Conservation (phyloP, 306 rosid species). For the Cajanus cajan region DNA sequence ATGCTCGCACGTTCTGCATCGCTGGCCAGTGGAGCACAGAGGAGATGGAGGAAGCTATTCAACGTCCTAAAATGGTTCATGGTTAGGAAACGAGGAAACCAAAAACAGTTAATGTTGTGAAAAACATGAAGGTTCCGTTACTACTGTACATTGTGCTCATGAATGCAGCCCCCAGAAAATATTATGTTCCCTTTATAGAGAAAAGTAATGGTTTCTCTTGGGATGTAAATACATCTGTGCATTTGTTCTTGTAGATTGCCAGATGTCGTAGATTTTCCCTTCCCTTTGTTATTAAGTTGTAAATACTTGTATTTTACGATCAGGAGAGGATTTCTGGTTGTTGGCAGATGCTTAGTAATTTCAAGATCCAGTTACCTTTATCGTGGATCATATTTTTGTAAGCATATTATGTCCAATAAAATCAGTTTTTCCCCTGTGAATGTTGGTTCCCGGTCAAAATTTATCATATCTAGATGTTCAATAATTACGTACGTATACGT, state of each 20-base stretch:
- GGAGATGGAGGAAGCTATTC: conserved; percentile 81
- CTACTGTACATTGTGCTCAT: conserved; percentile 26
- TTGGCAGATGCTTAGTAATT: conserved; percentile 27
- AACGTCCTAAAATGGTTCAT: conserved; percentile 84
- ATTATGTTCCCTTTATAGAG: conserved; percentile 37
- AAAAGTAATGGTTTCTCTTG: conserved; percentile 29
- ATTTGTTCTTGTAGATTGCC: conserved; percentile 29
- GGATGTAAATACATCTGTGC: conserved; percentile 54
- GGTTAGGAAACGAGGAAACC: conserved; percentile 38
- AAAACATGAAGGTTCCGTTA: conserved; percentile 14
- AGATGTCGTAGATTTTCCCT: conserved; percentile 26
- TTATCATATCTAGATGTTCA: background rate
- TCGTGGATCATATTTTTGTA: conserved; percentile 38
- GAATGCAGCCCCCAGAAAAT: conserved; percentile 41
- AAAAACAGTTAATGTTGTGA: conserved; percentile 31
- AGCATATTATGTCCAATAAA: conserved; percentile 22
- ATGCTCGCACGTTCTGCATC: conserved; percentile 42
- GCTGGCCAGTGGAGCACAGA: conserved; percentile 53
- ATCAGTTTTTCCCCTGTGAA: conserved; percentile 15
- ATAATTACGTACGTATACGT: too few relatives aligned
- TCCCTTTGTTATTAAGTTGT: conserved; percentile 37
- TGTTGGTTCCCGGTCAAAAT: background rate
- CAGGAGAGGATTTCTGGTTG: conserved; percentile 36
- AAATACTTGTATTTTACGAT: conserved; percentile 32
- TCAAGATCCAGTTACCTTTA: conserved; percentile 22